phyloP scores from a whole-genome alignment of 2,329 filamentous ascomycete species.

The Botrytis fragariae region DNA sequence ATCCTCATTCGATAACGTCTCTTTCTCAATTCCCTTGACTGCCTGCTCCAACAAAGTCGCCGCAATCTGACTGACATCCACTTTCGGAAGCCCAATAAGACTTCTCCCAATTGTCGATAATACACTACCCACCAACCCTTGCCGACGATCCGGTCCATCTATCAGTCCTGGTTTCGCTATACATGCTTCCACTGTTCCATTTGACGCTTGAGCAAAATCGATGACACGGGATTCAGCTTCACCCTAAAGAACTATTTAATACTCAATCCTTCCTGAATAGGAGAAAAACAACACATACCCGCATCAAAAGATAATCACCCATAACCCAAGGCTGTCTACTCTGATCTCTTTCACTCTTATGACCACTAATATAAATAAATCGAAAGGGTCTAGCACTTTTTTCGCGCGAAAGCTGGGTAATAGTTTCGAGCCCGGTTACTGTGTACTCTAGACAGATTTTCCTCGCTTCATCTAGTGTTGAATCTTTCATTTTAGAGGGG shows the following conservation, averaged over 20 bases:
- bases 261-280: not conserved
- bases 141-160: conserved; percentile 32
- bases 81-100: conserved; percentile 38
- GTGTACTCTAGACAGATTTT: conserved; percentile 45
- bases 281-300: conserved; percentile 42
- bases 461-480: conserved; percentile 41
- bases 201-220: conserved; percentile 42
- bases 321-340: conserved; percentile 43
- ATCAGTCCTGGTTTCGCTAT: conserved; percentile 47
- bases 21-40: conserved; percentile 5
- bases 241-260: conserved; percentile 40
- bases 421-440: conserved; percentile 39
- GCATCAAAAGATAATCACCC: conserved; percentile 45
- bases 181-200: conserved; percentile 41
- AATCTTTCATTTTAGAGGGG: conserved; percentile 38
- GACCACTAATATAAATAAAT: conserved; percentile 52
- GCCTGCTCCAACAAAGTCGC: conserved; percentile 46
- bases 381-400: conserved; percentile 40
- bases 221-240: conserved; percentile 47
- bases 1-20: conserved; percentile 5
- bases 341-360: conserved; percentile 45
- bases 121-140: conserved; percentile 24
- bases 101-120: conserved; percentile 28
- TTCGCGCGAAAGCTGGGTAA: conserved; percentile 29
- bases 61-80: conserved; percentile 42